Percentiles rank a stretch among this genome's conserved stretches.
phyloP scores from a whole-genome alignment of 2,329 filamentous ascomycete genomes.

The Trichoderma arundinaceum region DNA sequence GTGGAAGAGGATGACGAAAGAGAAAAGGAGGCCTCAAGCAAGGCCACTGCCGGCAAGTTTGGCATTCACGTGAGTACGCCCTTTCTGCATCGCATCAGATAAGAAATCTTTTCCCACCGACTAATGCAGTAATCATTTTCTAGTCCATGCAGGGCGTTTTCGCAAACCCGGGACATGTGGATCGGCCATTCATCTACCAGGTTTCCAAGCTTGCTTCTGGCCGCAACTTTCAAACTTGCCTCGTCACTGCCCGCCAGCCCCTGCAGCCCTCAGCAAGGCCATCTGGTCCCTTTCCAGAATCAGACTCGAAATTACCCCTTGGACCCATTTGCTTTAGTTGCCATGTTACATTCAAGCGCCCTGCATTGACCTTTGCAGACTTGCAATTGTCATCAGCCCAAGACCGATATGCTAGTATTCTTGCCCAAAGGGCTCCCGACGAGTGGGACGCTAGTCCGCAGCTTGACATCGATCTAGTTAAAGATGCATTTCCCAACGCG shows the following conservation, averaged over 20 bases:
- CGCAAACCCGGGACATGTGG: slow-evolving; percentile 51
- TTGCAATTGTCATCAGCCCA: slow-evolving; percentile 51
- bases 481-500: slow-evolving; percentile 45
- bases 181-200: slow-evolving; percentile 60
- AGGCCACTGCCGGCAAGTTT: slow-evolving; percentile 34
- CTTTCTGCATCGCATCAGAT: not conserved
- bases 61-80: slow-evolving; percentile 47
- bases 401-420: slow-evolving; percentile 49
- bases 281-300: slow-evolving; percentile 46
- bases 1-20: slow-evolving; percentile 43
- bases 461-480: slow-evolving; percentile 52
- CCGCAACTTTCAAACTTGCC: slow-evolving; percentile 55
- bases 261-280: slow-evolving; percentile 46
- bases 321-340: slow-evolving; percentile 57
- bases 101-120: not conserved
- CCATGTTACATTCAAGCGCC: slow-evolving; percentile 58
- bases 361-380: slow-evolving; percentile 45
- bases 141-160: slow-evolving; percentile 64
- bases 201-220: slow-evolving; percentile 53
- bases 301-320: slow-evolving; percentile 48
- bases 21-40: not conserved
- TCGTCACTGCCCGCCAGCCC: slow-evolving; percentile 57
- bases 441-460: slow-evolving; percentile 51
- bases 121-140: not conserved
- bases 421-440: slow-evolving; percentile 36